Conservation (phyloP, 2,329 filamentous ascomycete species). For the Arthrinium phaeospermum region DNA sequence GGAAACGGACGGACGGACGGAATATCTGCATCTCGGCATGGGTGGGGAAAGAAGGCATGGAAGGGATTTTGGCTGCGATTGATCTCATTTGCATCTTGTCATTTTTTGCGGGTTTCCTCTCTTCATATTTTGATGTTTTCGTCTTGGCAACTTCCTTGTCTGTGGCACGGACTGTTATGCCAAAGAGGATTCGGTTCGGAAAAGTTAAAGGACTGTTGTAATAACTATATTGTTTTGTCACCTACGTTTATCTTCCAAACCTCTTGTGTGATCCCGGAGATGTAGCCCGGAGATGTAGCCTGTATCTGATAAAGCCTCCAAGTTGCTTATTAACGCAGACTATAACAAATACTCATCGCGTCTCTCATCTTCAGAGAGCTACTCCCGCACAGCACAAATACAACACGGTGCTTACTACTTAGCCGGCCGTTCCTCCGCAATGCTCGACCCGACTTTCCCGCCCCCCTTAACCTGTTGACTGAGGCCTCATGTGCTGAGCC, state of each 20-base stretch:
- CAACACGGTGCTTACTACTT: background rate
- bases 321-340: background rate
- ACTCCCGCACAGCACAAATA: background rate
- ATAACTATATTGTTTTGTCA: background rate
- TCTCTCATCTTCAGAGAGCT: background rate
- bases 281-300: background rate
- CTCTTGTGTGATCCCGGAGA: background rate
- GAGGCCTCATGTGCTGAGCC: conserved; percentile 38
- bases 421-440: background rate
- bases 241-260: background rate
- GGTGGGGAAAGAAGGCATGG: background rate
- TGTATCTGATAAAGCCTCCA: background rate
- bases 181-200: background rate
- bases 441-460: background rate
- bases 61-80: conserved; percentile 8
- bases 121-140: conserved; percentile 6
- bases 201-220: background rate
- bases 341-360: background rate
- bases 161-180: background rate
- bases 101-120: background rate
- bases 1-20: background rate
- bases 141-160: background rate
- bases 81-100: background rate
- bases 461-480: background rate
- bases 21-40: background rate